Percentiles rank a stretch among this genome's conserved stretches.
phyloP scores from a whole-genome alignment of 768 basidiomycete genomes.

The Calocybe gangraenosa region DNA sequence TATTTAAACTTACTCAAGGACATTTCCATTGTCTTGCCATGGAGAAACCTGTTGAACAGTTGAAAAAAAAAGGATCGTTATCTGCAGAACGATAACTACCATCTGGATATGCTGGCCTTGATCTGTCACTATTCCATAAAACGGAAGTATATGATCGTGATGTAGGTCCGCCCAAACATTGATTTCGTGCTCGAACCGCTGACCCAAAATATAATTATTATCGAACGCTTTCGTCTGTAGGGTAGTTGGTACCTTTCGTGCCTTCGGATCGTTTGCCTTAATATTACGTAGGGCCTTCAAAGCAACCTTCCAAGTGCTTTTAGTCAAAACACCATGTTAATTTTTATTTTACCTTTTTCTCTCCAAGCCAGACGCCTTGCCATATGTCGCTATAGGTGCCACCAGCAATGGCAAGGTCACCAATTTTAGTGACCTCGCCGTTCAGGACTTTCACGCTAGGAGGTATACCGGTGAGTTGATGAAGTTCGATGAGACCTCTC shows the following conservation, averaged over 20 bases:
- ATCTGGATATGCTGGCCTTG: slow-evolving; percentile 48
- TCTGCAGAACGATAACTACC: slow-evolving; percentile 21
- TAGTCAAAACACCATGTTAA: background rate
- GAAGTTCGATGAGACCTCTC: slow-evolving; percentile 41
- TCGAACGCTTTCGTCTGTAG: background rate
- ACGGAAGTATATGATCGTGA: slow-evolving; percentile 49
- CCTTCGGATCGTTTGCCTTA: slow-evolving; percentile 37
- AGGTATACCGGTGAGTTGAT: slow-evolving; percentile 46
- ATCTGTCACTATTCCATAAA: slow-evolving; percentile 54
- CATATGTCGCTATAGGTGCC: slow-evolving; percentile 55
- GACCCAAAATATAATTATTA: background rate
- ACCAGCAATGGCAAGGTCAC: slow-evolving; percentile 40
- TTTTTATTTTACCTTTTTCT: slow-evolving; percentile 38
- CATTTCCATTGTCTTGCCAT: slow-evolving; percentile 58
- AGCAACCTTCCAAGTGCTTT: slow-evolving; percentile 42
- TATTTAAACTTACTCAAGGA: slow-evolving; percentile 36
- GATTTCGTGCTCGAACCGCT: slow-evolving; percentile 60
- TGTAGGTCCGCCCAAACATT: slow-evolving; percentile 47
- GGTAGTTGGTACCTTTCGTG: slow-evolving; percentile 33
- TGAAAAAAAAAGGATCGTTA: background rate
- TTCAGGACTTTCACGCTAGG: slow-evolving; percentile 51
- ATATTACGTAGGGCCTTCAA: slow-evolving; percentile 50
- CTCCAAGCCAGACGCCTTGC: slow-evolving; percentile 51
- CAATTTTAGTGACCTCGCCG: slow-evolving; percentile 40
- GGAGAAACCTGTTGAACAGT: slow-evolving; percentile 44